Evolutionary conservation across 2,329 filamentous ascomycete species (phyloP), one percentile per base, ranked within the genome.

Genomic region (Dothidotthia symphoricarpi): DNA sequence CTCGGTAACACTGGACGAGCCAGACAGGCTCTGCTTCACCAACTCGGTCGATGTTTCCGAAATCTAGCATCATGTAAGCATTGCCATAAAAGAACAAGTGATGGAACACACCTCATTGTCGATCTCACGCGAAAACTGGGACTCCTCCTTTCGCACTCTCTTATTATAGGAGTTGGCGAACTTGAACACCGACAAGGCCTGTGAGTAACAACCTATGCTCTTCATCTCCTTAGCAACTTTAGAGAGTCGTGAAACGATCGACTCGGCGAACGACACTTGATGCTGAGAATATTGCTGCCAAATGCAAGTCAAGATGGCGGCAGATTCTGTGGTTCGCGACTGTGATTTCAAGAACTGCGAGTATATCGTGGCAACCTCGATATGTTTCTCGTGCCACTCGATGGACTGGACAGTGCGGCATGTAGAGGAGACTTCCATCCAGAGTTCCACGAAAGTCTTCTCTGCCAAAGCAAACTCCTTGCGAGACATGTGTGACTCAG

Each of bases 251-350:
- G 47, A 41, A 9, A 63, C 47, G 24, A 66, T 60, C 9, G 56
- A 63, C 40, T 72, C 68, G 0, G 69, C 66, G 16, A 68, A 59
- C 4, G 66, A 59, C 11, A 66, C 50, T 36, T 67, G 69, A 29
- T 67, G 68, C 29, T 71, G 65, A 37, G 72, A 65, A 44, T 76
- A 75, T 45, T 77, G 74, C 34, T 74, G 65, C 69, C 72, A 75
- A 14, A 74, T 55, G 8, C 68, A 69, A 3, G 64, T 67, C 3
- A 76, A 61, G 4, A 77, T 58, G 3, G 72, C 67, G 2, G 70
- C 68, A 0, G 71, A 66, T 43, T 77, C 74, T 0, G 59, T 58
- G 11, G 64, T 62, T 3, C 72, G 64, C 45, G 72, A 72, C 32
- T 74, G 71, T 0, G 58, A 52, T 22, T 70, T 64, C n/a, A 77